Evolutionary conservation across 805 yeast species (phyloP).

Genomic region (Kazachstania viticola): DNA sequence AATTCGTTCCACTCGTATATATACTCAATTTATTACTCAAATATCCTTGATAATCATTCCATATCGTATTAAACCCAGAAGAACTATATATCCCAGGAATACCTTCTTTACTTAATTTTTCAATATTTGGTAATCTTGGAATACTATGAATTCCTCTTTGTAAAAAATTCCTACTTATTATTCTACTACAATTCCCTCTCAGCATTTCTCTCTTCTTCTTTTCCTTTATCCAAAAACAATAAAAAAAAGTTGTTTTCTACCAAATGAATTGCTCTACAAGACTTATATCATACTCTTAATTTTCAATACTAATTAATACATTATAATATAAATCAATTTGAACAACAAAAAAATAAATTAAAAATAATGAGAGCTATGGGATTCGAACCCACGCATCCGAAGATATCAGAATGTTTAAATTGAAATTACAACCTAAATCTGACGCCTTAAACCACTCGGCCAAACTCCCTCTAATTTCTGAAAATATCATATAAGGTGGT

Average conservation of each 20-base stretch:
- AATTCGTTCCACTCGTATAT: conserved; percentile 65
- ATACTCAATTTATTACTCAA: conserved; percentile 48
- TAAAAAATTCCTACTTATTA: background rate
- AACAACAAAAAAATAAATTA: background rate
- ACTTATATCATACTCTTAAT: too few relatives aligned
- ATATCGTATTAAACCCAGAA: conserved; percentile 58
- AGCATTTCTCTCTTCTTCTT: too few relatives aligned
- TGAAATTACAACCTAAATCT: conserved; percentile 28
- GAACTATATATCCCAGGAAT: conserved; percentile 22
- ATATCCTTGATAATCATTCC: conserved; percentile 70
- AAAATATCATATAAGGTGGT: background rate
- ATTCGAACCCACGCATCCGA: conserved; percentile 37
- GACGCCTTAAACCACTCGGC: conserved; percentile 38
- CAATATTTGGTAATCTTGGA: conserved; percentile 18
- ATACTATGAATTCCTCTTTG: conserved; percentile 24
- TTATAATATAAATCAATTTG: background rate
- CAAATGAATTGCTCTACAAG: too few relatives aligned
- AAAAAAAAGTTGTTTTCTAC: too few relatives aligned
- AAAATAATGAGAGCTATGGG: conserved; percentile 30
- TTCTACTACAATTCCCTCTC: too few relatives aligned
- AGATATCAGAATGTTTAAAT: conserved; percentile 31
- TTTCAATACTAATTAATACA: too few relatives aligned
- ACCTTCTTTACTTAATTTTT: conserved; percentile 13
- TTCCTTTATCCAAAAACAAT: too few relatives aligned
- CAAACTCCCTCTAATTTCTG: conserved; percentile 25